Percentiles rank a stretch among this genome's conserved stretches.
These are phyloP conservation scores for Didymella pinodella DNA, from an alignment of 2,329 filamentous ascomycete species.

Conservation along the genomic window DNA sequence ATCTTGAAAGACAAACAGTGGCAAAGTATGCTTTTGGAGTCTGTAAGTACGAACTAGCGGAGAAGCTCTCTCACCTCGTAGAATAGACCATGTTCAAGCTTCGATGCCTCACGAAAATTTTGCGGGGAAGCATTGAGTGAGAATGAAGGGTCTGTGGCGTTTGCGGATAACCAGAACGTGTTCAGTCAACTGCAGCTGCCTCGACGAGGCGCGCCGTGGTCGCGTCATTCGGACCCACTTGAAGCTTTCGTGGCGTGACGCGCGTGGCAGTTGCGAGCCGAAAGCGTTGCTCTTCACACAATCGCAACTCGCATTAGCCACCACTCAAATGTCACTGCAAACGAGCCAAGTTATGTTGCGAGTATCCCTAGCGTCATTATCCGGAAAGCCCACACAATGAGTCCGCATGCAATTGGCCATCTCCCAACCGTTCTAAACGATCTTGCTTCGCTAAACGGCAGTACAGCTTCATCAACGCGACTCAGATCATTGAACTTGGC, in stretches of 20 bases:
- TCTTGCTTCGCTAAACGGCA: not conserved
- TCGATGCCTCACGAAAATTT: not conserved
- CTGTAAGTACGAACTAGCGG: not conserved
- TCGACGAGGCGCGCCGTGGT: not conserved
- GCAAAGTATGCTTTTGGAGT: constrained; percentile 25
- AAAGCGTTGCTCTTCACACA: not conserved
- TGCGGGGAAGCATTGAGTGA: not conserved
- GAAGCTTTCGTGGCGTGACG: not conserved
- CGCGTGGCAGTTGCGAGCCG: not conserved
- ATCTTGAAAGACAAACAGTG: constrained; percentile 39
- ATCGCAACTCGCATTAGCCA: not conserved
- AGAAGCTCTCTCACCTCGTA: not conserved
- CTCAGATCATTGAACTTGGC: not conserved
- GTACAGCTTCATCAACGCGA: not conserved
- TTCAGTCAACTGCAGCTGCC: not conserved
- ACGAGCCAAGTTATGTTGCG: no score
- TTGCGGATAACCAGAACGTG: no score
- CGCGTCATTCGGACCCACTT: not conserved
- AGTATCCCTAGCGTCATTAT: no score
- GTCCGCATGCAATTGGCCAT: not conserved
- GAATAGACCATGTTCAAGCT: not conserved
- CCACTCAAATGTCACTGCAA: not conserved
- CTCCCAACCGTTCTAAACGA: not conserved
- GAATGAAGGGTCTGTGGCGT: no score
- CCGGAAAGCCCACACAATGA: not conserved